Evolutionary conservation across 768 basidiomycete genomes (phyloP), one percentile per base, ranked within the genome.

Genomic region (Tephrocybe sp.): DNA sequence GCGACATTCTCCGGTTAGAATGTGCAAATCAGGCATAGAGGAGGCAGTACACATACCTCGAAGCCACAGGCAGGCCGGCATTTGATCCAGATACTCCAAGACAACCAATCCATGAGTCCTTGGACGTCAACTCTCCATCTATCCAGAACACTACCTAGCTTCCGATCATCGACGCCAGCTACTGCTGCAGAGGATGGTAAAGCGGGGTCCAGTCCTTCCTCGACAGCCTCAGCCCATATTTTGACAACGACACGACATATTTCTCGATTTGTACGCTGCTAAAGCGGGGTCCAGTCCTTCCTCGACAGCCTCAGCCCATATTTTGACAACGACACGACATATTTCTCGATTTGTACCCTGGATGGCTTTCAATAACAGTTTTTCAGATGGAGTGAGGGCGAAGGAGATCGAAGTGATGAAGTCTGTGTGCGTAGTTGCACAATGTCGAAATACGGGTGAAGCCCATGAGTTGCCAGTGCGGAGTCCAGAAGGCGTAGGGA

Each of bases 41-140:
- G n/a, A 28, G 7, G 28, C 43, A 38, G 26, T 21, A 48, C 33
- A 65, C 72, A 1, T 42, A 80, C 80, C 66, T 80, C 73, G 25
- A 64, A 62, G 8, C 58, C 59, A 63, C 81, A 83, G 0, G 60
- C 68, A 23, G 80, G 79, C 2, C 59, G 62, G 45, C 81, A 82
- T 38, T 65, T 75, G 1, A 73, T 57, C 80, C 81, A 83, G 6
- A 70, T 60, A 33, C 63, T 71, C 80, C 81, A 83, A 53, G 76
- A 80, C 0, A 83, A 62, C 80, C 81, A 82, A 0, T 32, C 39
- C 71, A 81, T 77, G 18, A 83, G 56, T 2, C 43, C 53, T 6
- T 65, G 53, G 20, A 77, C 41, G 8, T 71, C 67, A 18, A 32
- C 39, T 7, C 47, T 59, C 80, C 80, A 81, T 4, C 45, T 28